Percentiles rank a stretch among this genome's conserved stretches.
Evolutionary conservation across 2,329 filamentous ascomycete genomes (phyloP).

Genomic region (Metarhizium rileyi): DNA sequence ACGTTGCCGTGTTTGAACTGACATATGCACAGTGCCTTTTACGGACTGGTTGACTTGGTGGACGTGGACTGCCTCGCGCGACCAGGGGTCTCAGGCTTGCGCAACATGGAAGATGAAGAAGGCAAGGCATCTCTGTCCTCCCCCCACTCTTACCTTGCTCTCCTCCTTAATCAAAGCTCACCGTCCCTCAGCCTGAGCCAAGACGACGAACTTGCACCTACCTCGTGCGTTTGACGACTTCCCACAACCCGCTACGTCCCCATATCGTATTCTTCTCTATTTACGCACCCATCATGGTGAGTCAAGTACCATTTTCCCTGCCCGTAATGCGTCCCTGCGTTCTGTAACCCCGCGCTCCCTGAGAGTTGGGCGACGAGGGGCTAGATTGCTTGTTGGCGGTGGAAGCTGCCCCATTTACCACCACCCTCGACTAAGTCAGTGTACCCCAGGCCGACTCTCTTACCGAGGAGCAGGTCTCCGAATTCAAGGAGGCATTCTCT

Average conservation of each 20-base stretch:
- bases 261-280: neutral
- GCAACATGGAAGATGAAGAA: neutral
- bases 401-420: neutral
- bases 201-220: neutral
- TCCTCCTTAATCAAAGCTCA: neutral
- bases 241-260: neutral
- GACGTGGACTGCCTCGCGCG: neutral
- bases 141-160: neutral
- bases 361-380: slow-evolving; percentile 15
- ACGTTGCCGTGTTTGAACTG: no score
- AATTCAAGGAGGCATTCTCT: slow-evolving; percentile 99
- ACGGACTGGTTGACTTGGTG: neutral
- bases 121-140: neutral
- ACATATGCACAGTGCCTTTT: no score
- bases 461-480: slow-evolving; percentile 99
- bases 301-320: neutral
- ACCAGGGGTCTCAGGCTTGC: neutral
- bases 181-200: neutral
- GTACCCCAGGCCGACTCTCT: slow-evolving; percentile 78
- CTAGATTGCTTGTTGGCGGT: slow-evolving; percentile 5
- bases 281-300: slow-evolving; percentile 4
- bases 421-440: slow-evolving; percentile 13
- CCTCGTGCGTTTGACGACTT: neutral
- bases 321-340: neutral
- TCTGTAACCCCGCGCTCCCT: neutral